phyloP scores from a whole-genome alignment of 768 basidiomycete species.

The Termitomyces heimii region DNA sequence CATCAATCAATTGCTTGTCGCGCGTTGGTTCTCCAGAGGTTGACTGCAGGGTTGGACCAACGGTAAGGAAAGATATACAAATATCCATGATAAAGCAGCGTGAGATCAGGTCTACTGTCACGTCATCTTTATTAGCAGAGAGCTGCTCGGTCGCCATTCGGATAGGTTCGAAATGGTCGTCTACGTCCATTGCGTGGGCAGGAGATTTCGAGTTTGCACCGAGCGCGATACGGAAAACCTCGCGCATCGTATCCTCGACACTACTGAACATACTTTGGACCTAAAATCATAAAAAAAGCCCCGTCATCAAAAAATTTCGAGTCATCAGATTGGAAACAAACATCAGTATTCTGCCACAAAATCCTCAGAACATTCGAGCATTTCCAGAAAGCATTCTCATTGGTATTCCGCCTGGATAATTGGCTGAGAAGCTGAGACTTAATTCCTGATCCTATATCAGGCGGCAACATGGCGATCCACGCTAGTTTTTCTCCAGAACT shows the following conservation, averaged over 20 bases:
- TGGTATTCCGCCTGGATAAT: constrained; percentile 18
- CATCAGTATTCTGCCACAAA: constrained; percentile 68
- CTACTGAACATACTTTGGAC: constrained; percentile 41
- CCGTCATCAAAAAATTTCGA: not conserved
- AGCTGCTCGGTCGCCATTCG: constrained; percentile 30
- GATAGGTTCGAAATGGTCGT: constrained; percentile 50
- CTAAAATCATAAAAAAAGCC: constrained; percentile 27
- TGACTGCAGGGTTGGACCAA: constrained; percentile 60
- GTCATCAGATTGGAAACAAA: constrained; percentile 26
- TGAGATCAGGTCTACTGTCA: constrained; percentile 19
- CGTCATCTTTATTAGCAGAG: constrained; percentile 22
- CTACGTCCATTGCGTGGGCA: constrained; percentile 22
- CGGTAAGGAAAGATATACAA: constrained; percentile 56
- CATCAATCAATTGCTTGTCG: constrained; percentile 53
- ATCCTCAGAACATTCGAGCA: constrained; percentile 40
- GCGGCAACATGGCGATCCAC: constrained; percentile 41
- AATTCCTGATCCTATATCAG: constrained; percentile 54
- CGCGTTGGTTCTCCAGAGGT: constrained; percentile 51
- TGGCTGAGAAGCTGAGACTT: constrained; percentile 43
- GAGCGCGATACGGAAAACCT: constrained; percentile 33
- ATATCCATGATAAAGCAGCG: constrained; percentile 36
- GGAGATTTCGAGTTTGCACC: constrained; percentile 17
- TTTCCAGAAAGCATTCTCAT: constrained; percentile 5
- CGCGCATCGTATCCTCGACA: constrained; percentile 27
- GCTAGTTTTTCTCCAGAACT: constrained; percentile 19